Base-by-base conservation (phyloP, 1,284 basidiomycete genomes). In the Neotropicomus parvogracilis region DNA sequence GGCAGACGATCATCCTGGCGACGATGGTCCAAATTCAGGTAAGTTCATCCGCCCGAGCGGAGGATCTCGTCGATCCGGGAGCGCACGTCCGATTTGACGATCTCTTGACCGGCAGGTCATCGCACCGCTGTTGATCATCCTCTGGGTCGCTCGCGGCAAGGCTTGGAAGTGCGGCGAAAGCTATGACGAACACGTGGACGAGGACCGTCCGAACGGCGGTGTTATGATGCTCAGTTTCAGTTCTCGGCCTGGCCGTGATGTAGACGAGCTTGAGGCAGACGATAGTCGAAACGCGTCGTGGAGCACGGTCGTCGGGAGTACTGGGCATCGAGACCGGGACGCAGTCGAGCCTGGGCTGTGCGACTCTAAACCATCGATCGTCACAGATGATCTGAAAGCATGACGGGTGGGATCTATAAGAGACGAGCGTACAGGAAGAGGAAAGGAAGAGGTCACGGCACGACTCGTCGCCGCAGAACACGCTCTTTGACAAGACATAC, bases 11-110 rank as follows among this genome's bases (percentile, higher is more conserved):
- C 29, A 48, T 69, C 24, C 44, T 69, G 36, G 56, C 58, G 14
- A 57, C 60, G 13, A 49, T 69, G 37, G 54, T 53, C 11, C 54
- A 62, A 14, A 52, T 69, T 20, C 67, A 70, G 55, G 67, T 65
- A 29, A 21, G 66, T 40, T 9, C 3, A 16, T 5, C 24, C 24
- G 5, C 8, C 24, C 5, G 8, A 8, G 24, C 5, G 24, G 24
- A 24, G 3, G 12, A 9, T 6, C 13, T 17, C 16, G 3, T 19
- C 9, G 10, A 32, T 9, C 14, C 41, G 6, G 20, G n/a, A 5
- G 17, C 3, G 12, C 11, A 1, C 16, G 27, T 8, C 24, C 24
- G 19, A 44, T 40, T 27, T 20, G 29, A 53, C 28, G 16, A 4
- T 8, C 13, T 8, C 13, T 16, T 32, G 13, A 4, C 1, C 6